Conservation (phyloP, 352 stramenopile species). For the Phytopythium cucurbitacearum region DNA sequence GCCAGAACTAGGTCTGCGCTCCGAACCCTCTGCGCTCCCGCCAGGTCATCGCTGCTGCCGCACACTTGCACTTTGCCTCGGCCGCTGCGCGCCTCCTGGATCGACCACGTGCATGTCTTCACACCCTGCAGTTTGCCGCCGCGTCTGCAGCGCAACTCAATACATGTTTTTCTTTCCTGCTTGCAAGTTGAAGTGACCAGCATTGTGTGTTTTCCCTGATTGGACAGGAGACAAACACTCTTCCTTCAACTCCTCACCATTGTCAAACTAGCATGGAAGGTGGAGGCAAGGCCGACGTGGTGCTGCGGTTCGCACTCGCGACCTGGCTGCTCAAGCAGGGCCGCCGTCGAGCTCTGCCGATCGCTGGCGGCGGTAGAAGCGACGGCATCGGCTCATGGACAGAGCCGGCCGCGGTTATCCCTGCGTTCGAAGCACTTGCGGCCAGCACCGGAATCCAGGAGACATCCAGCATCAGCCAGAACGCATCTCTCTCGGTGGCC, state of each 20-base stretch:
- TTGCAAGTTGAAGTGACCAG: too few species aligned
- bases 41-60: too few species aligned
- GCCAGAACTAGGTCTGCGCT: too few species aligned
- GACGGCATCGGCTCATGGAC: not conserved
- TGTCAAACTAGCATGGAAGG: slow-evolving; percentile 3
- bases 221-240: not conserved
- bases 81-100: too few species aligned
- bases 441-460: not conserved
- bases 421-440: not conserved
- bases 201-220: too few species aligned
- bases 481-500: slow-evolving; percentile 5
- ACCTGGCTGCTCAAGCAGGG: slow-evolving; percentile 34
- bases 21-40: too few species aligned
- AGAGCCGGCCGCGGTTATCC: not conserved
- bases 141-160: too few species aligned
- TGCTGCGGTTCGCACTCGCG: slow-evolving; percentile 35
- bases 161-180: too few species aligned
- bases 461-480: not conserved
- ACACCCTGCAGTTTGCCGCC: too few species aligned
- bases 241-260: not conserved
- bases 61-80: too few species aligned
- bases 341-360: not conserved
- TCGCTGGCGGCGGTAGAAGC: not conserved
- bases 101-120: too few species aligned
- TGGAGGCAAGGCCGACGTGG: slow-evolving; percentile 23